phyloP scores from a whole-genome alignment of 805 yeast genomes.

The Lipomyces lipofer region DNA sequence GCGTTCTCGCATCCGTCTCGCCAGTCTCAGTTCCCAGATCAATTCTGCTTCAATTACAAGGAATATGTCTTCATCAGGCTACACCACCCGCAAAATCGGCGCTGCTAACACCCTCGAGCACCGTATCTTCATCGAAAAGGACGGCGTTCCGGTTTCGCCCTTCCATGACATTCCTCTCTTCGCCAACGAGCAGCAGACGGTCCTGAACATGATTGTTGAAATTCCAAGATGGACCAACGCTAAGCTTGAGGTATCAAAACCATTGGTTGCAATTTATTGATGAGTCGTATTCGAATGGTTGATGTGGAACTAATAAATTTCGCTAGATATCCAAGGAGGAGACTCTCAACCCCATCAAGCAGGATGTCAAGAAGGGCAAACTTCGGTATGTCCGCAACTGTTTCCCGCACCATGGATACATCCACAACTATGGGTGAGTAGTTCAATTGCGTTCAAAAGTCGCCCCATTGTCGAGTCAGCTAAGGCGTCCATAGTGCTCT shows the following conservation, averaged over 20 bases:
- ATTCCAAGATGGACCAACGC: conserved; percentile 99
- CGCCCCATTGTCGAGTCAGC: neutral
- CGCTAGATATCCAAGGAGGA: conserved; percentile 82
- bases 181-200: conserved; percentile 89
- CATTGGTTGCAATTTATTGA: neutral
- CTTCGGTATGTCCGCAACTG: conserved; percentile 87
- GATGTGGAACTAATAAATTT: neutral
- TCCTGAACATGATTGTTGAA: conserved; percentile 89
- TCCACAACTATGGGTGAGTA: conserved; percentile 75
- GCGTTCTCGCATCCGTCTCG: too few relatives aligned
- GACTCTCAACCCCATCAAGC: conserved; percentile 87
- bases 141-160: conserved; percentile 92
- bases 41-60: too few relatives aligned
- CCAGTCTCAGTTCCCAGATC: too few relatives aligned
- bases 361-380: conserved; percentile 94
- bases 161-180: conserved; percentile 93
- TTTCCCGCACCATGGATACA: conserved; percentile 98
- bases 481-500: conserved; percentile 65
- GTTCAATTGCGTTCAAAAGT: neutral
- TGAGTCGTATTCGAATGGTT: neutral
- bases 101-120: conserved; percentile 93
- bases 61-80: too few relatives aligned
- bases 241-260: conserved; percentile 70
- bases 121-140: conserved; percentile 87
- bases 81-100: conserved; percentile 89